phyloP scores from a whole-genome alignment of 2,329 filamentous ascomycete genomes.

The Epichloe bromicola region DNA sequence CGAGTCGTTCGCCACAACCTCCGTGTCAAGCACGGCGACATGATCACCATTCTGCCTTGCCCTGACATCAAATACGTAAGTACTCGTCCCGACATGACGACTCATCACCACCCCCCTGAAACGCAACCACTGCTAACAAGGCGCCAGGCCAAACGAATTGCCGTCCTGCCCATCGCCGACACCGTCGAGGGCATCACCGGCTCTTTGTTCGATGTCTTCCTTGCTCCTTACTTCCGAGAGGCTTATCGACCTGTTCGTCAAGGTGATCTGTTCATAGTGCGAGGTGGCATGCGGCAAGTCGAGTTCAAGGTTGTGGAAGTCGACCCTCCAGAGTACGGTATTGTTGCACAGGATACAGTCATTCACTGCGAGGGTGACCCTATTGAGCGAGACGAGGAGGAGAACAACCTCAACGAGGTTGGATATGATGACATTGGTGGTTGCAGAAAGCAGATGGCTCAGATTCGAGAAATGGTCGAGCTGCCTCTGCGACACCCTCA shows the following conservation, averaged over 20 bases:
- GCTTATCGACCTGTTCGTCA: slow-evolving; percentile 95
- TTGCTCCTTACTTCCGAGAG: slow-evolving; percentile 98
- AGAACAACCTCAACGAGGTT: slow-evolving; percentile 98
- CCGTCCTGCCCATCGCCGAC: slow-evolving; percentile 93
- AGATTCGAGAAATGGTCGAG: slow-evolving; percentile 98
- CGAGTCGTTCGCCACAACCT: slow-evolving; percentile 97
- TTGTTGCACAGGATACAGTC: slow-evolving; percentile 95
- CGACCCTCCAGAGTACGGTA: slow-evolving; percentile 95
- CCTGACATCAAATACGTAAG: slow-evolving; percentile 99
- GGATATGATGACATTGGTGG: slow-evolving; percentile 99
- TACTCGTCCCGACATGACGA: slow-evolving; percentile 13
- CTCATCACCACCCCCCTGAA: too few relatives aligned
- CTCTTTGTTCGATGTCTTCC: slow-evolving; percentile 97
- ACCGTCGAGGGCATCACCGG: slow-evolving; percentile 96
- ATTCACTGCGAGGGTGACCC: slow-evolving; percentile 85
- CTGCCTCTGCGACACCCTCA: slow-evolving; percentile 92
- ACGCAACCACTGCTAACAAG: slow-evolving; percentile 7
- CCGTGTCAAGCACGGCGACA: slow-evolving; percentile 94
- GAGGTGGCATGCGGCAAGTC: slow-evolving; percentile 96
- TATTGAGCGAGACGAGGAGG: slow-evolving; percentile 96
- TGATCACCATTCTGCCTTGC: slow-evolving; percentile 93
- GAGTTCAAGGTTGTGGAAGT: slow-evolving; percentile 99
- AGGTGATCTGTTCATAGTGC: slow-evolving; percentile 93
- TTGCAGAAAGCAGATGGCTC: slow-evolving; percentile 98
- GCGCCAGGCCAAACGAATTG: slow-evolving; percentile 86